phyloP scores from a whole-genome alignment of 2,329 filamentous ascomycete genomes.

The Aspergillus chevalieri region DNA sequence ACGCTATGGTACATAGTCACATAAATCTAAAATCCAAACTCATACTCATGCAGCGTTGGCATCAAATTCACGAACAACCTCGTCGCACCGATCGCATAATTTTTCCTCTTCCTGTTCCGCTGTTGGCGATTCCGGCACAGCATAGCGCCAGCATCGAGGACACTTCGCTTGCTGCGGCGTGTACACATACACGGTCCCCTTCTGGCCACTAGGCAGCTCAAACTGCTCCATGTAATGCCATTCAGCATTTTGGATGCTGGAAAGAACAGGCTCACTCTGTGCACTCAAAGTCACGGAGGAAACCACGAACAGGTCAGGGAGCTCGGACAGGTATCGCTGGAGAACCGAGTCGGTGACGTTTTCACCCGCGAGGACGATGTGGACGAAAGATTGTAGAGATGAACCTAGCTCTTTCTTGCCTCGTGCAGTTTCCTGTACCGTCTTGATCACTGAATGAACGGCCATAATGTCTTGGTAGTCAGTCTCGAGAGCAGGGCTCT shows the following conservation, averaged over 20 bases:
- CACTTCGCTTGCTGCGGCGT: slow-evolving; percentile 63
- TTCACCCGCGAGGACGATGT: slow-evolving; percentile 23
- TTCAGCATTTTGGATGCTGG: slow-evolving; percentile 24
- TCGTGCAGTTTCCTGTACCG: slow-evolving; percentile 67
- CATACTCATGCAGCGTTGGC: background rate
- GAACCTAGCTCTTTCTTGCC: slow-evolving; percentile 67
- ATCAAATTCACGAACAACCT: slow-evolving; percentile 49
- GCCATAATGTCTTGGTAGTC: slow-evolving; percentile 38
- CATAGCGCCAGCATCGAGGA: slow-evolving; percentile 80
- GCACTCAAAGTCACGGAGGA: slow-evolving; percentile 54
- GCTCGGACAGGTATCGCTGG: slow-evolving; percentile 39
- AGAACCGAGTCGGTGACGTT: slow-evolving; percentile 16
- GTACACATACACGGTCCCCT: slow-evolving; percentile 36
- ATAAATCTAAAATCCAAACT: background rate
- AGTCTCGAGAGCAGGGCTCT: slow-evolving; percentile 44
- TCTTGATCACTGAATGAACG: slow-evolving; percentile 64
- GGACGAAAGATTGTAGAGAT: slow-evolving; percentile 70
- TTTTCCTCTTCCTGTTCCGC: slow-evolving; percentile 56
- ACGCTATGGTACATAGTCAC: background rate
- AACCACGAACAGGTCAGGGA: slow-evolving; percentile 63
- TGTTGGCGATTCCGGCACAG: slow-evolving; percentile 46
- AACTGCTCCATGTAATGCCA: slow-evolving; percentile 42
- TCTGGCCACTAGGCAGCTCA: slow-evolving; percentile 26
- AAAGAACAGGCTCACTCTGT: slow-evolving; percentile 21
- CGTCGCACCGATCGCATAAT: slow-evolving; percentile 68